Evolutionary conservation across 805 yeast genomes (phyloP), one percentile per base, ranked within the genome.

Genomic region (Huiozyma sinensis): DNA sequence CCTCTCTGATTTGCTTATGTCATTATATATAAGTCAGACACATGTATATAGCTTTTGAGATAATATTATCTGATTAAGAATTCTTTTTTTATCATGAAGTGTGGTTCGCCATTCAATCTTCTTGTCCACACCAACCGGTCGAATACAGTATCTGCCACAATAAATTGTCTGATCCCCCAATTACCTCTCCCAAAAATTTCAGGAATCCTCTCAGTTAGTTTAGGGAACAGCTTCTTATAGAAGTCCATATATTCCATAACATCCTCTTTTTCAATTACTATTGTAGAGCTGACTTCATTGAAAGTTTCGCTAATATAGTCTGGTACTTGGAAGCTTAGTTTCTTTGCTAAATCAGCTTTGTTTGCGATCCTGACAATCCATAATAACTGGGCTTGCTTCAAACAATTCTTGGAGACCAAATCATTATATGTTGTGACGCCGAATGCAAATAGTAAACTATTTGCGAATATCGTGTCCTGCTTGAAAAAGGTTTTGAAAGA

Each of bases 301-400:
- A 73, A 77, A 6, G 62, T 57, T 2, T 57, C 54, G 1, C 12
- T 29, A 13, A 81, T 69, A 70, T 82, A 81, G 2, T 67, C 65
- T 0, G 86, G 83, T 12, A 75, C 60, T 0, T 43, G 42, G 29
- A 43, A 44, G 3, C 49, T 46, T 35, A 57, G 60, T 33, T 63
- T 59, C 17, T 56, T 56, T 6, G 29, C 17, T 11, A 38, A 28
- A 1, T 47, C 31, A 33, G 66, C 71, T 7, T 56, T 55, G 55
- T 79, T 81, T 45, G 68, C 64, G 45, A 76, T 72, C 51, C 87
- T 68, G 33, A 83, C 74, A 28, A 83, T 64, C 76, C 81, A 83
- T 35, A 83, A 59, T 17, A 80, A 58, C 59, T 83, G 65, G 2
- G 74, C 72, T 50, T 79, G 82, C 44, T 79, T 80, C 45, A 77